Evolutionary conservation across 257 asterid genomes (phyloP).

Genomic region (Nicotiana sylvestris): DNA sequence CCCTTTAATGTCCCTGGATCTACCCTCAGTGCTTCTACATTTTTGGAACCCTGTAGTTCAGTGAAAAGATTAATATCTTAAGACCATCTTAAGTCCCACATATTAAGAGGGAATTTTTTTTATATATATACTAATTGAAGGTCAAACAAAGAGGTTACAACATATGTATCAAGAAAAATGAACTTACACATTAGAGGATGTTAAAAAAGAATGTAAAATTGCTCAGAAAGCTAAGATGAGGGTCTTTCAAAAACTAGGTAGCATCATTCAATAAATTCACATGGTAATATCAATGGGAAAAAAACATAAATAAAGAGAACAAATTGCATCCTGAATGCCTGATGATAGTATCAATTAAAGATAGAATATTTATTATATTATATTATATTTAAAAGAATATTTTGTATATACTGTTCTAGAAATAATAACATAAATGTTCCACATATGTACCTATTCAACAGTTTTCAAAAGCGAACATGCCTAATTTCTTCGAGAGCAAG

Average conservation of each 20-base stretch:
- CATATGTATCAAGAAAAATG: background rate
- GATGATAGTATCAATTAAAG: too few relatives aligned
- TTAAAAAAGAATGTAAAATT: too few relatives aligned
- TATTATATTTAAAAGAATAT: too few relatives aligned
- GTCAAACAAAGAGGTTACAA: background rate
- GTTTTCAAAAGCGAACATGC: background rate
- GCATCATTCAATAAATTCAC: too few relatives aligned
- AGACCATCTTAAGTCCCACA: background rate
- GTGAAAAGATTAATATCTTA: background rate
- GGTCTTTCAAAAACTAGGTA: too few relatives aligned
- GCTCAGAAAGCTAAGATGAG: too few relatives aligned
- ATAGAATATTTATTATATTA: too few relatives aligned
- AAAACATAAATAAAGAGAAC: too few relatives aligned
- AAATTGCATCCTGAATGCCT: too few relatives aligned
- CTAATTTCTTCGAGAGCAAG: background rate
- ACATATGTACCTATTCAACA: background rate
- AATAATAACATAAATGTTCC: background rate
- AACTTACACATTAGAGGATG: background rate
- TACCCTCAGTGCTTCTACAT: background rate
- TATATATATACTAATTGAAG: background rate
- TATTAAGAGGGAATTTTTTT: background rate
- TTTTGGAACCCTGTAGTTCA: background rate
- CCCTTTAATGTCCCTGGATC: background rate
- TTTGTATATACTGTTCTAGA: background rate
- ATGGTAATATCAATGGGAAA: too few relatives aligned